These are phyloP conservation scores for Bipolaris victoriae DNA, from an alignment of 2,329 filamentous ascomycete species.

Conservation along the genomic window DNA sequence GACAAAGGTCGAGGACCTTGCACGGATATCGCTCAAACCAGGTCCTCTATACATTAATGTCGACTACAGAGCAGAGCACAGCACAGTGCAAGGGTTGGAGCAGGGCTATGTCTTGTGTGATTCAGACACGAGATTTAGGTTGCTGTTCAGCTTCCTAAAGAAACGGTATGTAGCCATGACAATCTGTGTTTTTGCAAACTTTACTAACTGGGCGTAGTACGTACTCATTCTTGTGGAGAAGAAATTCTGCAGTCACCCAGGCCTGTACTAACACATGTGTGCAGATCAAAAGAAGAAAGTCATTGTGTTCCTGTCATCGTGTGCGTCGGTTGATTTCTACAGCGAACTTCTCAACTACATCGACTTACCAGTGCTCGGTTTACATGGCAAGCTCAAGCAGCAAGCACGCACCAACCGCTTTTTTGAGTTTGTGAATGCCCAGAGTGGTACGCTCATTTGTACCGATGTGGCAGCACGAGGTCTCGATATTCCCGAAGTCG, in stretches of 20 bases:
- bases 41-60: slow-evolving; percentile 98
- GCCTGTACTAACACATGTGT: not conserved
- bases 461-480: slow-evolving; percentile 96
- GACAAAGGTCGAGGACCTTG: slow-evolving; percentile 96
- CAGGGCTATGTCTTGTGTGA: slow-evolving; percentile 96
- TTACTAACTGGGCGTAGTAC: not conserved
- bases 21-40: slow-evolving; percentile 86
- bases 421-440: slow-evolving; percentile 91
- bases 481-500: slow-evolving; percentile 92
- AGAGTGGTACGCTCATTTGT: slow-evolving; percentile 87
- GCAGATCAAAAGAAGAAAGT: slow-evolving; percentile 87
- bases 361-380: slow-evolving; percentile 83
- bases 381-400: slow-evolving; percentile 95
- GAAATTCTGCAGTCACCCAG: not conserved
- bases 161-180: slow-evolving; percentile 54
- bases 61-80: slow-evolving; percentile 85
- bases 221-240: not conserved
- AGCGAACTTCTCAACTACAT: slow-evolving; percentile 96
- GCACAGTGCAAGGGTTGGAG: slow-evolving; percentile 90
- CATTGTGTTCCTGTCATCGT: slow-evolving; percentile 89
- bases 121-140: slow-evolving; percentile 88
- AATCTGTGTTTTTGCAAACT: not conserved
- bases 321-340: slow-evolving; percentile 94
- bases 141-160: slow-evolving; percentile 94
- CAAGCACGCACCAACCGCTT: slow-evolving; percentile 99